Evolutionary conservation across 139 green algal species (phyloP), one percentile per base, ranked within the genome.

Genomic region (Pleodorina starrii): DNA sequence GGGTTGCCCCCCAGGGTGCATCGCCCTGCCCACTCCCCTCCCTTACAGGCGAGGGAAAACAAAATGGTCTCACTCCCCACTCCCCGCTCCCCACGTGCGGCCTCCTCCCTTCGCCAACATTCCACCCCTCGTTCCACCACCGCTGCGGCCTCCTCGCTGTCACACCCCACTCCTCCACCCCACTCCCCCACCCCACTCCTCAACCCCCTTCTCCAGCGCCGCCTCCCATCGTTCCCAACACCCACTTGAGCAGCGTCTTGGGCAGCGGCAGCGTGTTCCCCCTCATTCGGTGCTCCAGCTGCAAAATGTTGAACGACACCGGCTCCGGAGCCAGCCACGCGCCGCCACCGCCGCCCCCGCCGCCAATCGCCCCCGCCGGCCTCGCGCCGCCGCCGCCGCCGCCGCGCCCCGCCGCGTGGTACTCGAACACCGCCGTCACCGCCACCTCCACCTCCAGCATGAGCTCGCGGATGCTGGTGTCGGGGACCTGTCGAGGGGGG

Each of bases 381-480:
- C n/a, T n/a, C n/a, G n/a, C n/a, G n/a, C n/a, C n/a, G n/a, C n/a
- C n/a, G n/a, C n/a, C n/a, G n/a, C n/a, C 80, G 42, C 17, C 80
- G 69, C 12, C 54, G 36, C 71, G 73, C 35, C 69, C 42, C 42
- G 59, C 43, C 1, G 57, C 68, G 51, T 59, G 90, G 87, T 93
- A 97, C 63, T 94, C 90, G 73, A 96, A 91, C 4, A 84, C 81
- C 0, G 86, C 89, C 42, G 57, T 91, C 4, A 90, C 50, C 17
- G 51, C 79, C 51, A 90, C 89, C 84, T 94, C 91, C 44, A 93
- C 93, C 76, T 96, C 94, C 50, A 98, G 85, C 44, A 92, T 90
- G 17, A 96, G 87, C 90, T 97, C 90, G 11, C 86, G 88, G 7
- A 97, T 93, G 76, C 87, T 88, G 21, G 95, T 94, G 86, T 97